Conservation (phyloP, 768 basidiomycete species). For the Galerina sulciceps region DNA sequence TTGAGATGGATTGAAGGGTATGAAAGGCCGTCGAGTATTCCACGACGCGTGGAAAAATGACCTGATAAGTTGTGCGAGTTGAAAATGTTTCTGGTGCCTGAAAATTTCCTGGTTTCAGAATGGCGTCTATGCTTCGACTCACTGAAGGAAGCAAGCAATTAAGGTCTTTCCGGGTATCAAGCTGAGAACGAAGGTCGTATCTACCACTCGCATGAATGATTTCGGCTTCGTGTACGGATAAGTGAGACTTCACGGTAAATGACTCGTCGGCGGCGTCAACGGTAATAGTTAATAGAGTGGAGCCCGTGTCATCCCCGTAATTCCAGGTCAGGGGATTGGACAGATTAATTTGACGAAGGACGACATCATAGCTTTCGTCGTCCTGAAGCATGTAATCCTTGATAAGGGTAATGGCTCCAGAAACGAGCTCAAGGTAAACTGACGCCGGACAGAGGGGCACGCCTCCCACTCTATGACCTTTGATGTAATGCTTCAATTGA, state of each 20-base stretch:
- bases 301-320: constrained; percentile 30
- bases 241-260: constrained; percentile 52
- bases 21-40: constrained; percentile 63
- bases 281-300: constrained; percentile 38
- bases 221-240: constrained; percentile 31
- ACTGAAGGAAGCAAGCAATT: constrained; percentile 37
- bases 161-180: constrained; percentile 41
- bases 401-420: constrained; percentile 47
- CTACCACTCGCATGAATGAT: constrained; percentile 50
- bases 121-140: constrained; percentile 32
- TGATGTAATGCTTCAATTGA: constrained; percentile 46
- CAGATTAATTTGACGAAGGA: constrained; percentile 50
- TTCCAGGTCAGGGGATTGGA: constrained; percentile 54
- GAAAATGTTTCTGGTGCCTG: constrained; percentile 50
- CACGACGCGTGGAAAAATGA: constrained; percentile 73
- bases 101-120: constrained; percentile 30
- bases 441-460: constrained; percentile 67
- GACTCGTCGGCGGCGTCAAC: constrained; percentile 41
- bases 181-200: constrained; percentile 38
- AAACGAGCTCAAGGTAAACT: constrained; percentile 61
- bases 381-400: constrained; percentile 20
- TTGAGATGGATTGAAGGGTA: constrained; percentile 56
- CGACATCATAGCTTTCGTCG: constrained; percentile 35
- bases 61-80: constrained; percentile 61
- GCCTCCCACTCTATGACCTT: constrained; percentile 62